phyloP scores from a whole-genome alignment of 169 alveolate species.

The Plasmodium gallinaceum region DNA sequence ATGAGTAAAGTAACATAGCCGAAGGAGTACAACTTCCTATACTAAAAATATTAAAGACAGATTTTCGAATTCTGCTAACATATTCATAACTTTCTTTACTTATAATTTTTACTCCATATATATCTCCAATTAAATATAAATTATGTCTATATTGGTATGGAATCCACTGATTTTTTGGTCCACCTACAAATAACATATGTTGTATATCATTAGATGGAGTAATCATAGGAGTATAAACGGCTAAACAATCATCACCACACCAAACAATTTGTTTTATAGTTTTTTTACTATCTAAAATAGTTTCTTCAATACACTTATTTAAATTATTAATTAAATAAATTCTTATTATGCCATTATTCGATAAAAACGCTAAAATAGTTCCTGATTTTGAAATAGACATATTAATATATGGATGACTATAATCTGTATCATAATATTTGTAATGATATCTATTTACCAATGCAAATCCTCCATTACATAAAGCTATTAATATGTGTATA shows the following conservation, averaged over 20 bases:
- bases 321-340: conserved; percentile 75
- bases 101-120: conserved; percentile 82
- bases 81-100: conserved; percentile 80
- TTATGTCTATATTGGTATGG: conserved; percentile 81
- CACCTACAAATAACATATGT: conserved; percentile 82
- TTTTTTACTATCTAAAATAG: conserved; percentile 65
- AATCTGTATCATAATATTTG: conserved; percentile 43
- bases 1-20: conserved; percentile 86
- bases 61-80: conserved; percentile 78
- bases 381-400: conserved; percentile 72
- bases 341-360: conserved; percentile 68
- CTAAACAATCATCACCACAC: conserved; percentile 88
- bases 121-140: conserved; percentile 78
- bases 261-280: conserved; percentile 82
- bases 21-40: conserved; percentile 87
- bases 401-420: conserved; percentile 27
- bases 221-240: conserved; percentile 77
- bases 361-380: conserved; percentile 48
- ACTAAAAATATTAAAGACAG: conserved; percentile 82
- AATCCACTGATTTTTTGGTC: conserved; percentile 84
- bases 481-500: conserved; percentile 47
- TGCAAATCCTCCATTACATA: conserved; percentile 57
- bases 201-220: conserved; percentile 78
- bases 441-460: conserved; percentile 47
- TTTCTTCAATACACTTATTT: conserved; percentile 62